Percentiles rank a stretch among this genome's conserved stretches.
These are phyloP conservation scores for Lanzia echinophila DNA, from an alignment of 2,329 filamentous ascomycete genomes.

Conservation along the genomic window DNA sequence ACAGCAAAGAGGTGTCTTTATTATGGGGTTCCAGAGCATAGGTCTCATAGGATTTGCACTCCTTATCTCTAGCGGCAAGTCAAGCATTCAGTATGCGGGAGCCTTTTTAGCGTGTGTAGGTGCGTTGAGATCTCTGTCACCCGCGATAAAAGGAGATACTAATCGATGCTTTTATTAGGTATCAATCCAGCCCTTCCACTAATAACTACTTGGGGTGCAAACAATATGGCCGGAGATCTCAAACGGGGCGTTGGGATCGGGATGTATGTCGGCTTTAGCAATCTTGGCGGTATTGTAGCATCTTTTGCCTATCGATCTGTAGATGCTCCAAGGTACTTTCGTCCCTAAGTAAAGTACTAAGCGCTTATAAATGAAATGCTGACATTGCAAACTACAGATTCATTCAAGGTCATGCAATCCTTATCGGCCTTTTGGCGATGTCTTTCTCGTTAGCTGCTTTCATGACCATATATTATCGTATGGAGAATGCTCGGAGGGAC, in stretches of 20 bases:
- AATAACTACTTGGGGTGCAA: slow-evolving; percentile 78
- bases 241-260: slow-evolving; percentile 83
- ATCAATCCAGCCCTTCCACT: slow-evolving; percentile 83
- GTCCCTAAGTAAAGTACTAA: no score
- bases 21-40: slow-evolving; percentile 57
- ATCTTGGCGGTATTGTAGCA: slow-evolving; percentile 65
- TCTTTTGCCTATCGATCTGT: slow-evolving; percentile 42
- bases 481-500: slow-evolving; percentile 51
- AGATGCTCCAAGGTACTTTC: slow-evolving; percentile 28
- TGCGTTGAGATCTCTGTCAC: slow-evolving; percentile 25
- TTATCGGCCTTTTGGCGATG: slow-evolving; percentile 40
- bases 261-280: slow-evolving; percentile 85
- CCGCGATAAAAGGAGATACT: not conserved
- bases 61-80: slow-evolving; percentile 56
- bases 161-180: slow-evolving; percentile 36
- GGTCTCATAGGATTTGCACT: slow-evolving; percentile 73
- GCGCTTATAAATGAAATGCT: slow-evolving; percentile 28
- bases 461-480: slow-evolving; percentile 51
- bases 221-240: slow-evolving; percentile 87
- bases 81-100: slow-evolving; percentile 71
- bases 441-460: slow-evolving; percentile 42
- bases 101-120: slow-evolving; percentile 70
- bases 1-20: slow-evolving; percentile 61
- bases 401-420: slow-evolving; percentile 38
- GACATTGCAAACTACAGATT: slow-evolving; percentile 28